Evolutionary conservation across 1,139 yeast genomes (phyloP).

Genomic region (Yamadazyma membranifaciens): DNA sequence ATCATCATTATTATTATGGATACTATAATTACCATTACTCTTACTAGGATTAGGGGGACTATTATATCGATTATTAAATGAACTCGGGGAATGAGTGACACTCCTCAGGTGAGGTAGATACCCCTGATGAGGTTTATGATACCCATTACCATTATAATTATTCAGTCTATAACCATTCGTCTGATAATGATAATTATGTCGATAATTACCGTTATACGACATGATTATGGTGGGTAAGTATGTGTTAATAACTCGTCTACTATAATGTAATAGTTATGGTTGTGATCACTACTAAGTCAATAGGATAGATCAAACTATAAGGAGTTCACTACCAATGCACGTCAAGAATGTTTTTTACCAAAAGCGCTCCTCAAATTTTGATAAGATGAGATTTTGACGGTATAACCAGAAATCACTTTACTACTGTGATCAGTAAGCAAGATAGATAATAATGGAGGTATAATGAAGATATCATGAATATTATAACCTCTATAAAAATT

Average conservation of each 20-base stretch:
- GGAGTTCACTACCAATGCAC: background rate
- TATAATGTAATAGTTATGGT: too few relatives aligned
- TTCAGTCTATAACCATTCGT: constrained; percentile 1
- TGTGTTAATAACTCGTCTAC: too few relatives aligned
- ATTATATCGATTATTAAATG: background rate
- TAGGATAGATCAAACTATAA: too few relatives aligned
- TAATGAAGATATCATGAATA: too few relatives aligned
- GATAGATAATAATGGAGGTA: too few relatives aligned
- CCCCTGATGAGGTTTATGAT: background rate
- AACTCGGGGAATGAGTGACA: background rate
- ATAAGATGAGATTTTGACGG: background rate
- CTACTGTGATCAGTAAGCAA: too few relatives aligned
- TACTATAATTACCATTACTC: background rate
- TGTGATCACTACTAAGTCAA: too few relatives aligned
- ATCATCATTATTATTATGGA: background rate
- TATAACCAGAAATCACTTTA: too few relatives aligned
- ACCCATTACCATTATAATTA: background rate
- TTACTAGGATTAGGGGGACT: too few relatives aligned
- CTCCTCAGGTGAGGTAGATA: too few relatives aligned
- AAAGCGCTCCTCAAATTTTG: background rate
- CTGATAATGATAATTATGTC: background rate
- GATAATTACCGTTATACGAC: constrained; percentile 4
- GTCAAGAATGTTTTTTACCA: background rate
- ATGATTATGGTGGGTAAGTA: background rate
- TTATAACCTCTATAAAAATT: too few relatives aligned